Evolutionary conservation across 208 protist genomes (phyloP), one percentile per base, ranked within the genome.

Genomic region (Trypanosoma melophagium): DNA sequence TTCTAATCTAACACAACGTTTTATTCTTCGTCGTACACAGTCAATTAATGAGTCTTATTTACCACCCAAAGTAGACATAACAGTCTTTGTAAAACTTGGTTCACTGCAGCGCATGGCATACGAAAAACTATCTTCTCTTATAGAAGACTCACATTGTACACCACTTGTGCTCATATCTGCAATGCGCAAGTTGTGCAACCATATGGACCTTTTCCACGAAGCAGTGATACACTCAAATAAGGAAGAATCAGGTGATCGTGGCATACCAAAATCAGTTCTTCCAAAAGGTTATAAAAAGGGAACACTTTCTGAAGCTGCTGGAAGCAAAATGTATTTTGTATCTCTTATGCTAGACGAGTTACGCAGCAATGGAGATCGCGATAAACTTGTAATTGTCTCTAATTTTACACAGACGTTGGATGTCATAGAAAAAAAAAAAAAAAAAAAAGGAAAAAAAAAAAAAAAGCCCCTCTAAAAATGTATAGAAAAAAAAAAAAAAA

Each of bases 161-260:
- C 89, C 86, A 47, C 79, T 92, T n/a, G 86, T 92, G 24, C 76
- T 94, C 41, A 94, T 92, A 44, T 94, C 89, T 3, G 81, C 86
- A 7, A 60, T 92, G 54, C 76, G 88, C 7, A 98, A 98, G 74
- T 66, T 99, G 31, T 98, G 90, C 77, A 98, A 98, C 70, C 92
- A 97, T 76, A 90, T 92, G 86, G 89, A 93, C 52, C 83, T 98
- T 58, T 89, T 97, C 55, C 62, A 85, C 22, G 84, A 90, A 12
- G 84, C 86, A 14, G 82, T 92, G 19, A 38, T 83, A 19, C 76
- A 90, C 19, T 92, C 86, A 0, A 76, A 84, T 50, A 74, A 84
- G 44, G 54, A 62, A 22, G 42, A 74, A n/a, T 21, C 16, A 17
- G 52, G 16, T 8, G 31, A 35, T 17, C 60, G 41, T 13, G 80